These are phyloP conservation scores for Citrus hindsii DNA, from an alignment of 345 rosid genomes.

Conservation along the genomic window DNA sequence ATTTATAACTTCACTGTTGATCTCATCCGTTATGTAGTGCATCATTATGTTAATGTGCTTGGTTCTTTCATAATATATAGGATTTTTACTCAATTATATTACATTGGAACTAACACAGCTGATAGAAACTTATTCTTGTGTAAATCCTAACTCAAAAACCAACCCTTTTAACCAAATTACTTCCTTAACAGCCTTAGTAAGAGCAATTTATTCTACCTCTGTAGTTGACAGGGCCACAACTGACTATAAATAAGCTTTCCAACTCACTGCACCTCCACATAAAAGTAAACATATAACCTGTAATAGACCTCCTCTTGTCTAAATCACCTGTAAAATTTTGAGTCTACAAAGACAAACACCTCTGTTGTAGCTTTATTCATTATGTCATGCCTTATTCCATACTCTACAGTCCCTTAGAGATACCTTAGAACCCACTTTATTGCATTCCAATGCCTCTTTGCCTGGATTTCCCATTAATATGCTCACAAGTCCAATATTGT, in stretches of 20 bases:
- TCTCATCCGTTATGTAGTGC: too few species aligned
- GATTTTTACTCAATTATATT: too few species aligned
- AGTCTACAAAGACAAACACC: neutral
- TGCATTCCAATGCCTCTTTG: too few species aligned
- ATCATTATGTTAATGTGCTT: too few species aligned
- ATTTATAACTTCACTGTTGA: too few species aligned
- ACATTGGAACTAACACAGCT: fast-evolving
- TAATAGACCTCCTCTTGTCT: neutral
- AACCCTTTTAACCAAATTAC: neutral
- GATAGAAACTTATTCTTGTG: too few species aligned
- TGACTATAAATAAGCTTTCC: neutral
- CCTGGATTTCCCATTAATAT: too few species aligned
- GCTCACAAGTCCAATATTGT: too few species aligned
- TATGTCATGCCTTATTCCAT: neutral
- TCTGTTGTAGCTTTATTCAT: fast-evolving
- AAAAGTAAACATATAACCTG: neutral
- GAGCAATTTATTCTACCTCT: neutral
- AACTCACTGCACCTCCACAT: neutral
- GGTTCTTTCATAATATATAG: too few species aligned
- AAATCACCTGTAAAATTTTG: neutral
- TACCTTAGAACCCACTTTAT: too few species aligned
- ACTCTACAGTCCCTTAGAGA: neutral
- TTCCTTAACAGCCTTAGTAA: neutral
- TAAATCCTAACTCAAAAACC: neutral
- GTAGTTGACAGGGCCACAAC: neutral